These are phyloP conservation scores for Avena atlantica DNA, from an alignment of 176 grass and related monocot genomes.

Conservation along the genomic window DNA sequence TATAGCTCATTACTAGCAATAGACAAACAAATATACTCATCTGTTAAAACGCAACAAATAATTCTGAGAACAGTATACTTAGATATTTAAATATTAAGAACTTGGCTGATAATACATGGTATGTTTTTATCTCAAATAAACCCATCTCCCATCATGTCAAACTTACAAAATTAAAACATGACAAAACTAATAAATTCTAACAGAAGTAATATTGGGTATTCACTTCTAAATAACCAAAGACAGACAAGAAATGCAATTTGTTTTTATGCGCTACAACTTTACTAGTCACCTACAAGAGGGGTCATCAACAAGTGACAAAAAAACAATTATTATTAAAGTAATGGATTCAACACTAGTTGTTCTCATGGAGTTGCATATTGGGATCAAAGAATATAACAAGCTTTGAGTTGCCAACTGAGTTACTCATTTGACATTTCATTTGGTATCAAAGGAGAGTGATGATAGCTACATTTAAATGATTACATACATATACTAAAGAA, in stretches of 20 bases:
- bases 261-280: not conserved
- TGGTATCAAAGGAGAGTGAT: not conserved
- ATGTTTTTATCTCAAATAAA: no score
- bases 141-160: no score
- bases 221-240: not conserved
- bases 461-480: not conserved
- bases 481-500: not conserved
- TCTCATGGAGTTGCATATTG: not conserved
- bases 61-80: not conserved
- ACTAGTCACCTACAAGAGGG: not conserved
- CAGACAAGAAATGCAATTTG: not conserved
- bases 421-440: not conserved
- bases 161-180: not conserved
- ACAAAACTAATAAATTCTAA: not conserved
- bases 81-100: not conserved
- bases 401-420: not conserved
- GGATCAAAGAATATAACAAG: not conserved
- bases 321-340: not conserved
- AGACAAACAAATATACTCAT: not conserved
- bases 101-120: not conserved
- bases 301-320: not conserved
- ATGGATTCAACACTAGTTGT: not conserved
- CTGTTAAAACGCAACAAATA: not conserved
- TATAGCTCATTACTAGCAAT: not conserved
- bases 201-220: not conserved